Evolutionary conservation across 192 early-diverging fungal genomes (phyloP), one percentile per base, ranked within the genome.

Genomic region (Geosiphon pyriformis): DNA sequence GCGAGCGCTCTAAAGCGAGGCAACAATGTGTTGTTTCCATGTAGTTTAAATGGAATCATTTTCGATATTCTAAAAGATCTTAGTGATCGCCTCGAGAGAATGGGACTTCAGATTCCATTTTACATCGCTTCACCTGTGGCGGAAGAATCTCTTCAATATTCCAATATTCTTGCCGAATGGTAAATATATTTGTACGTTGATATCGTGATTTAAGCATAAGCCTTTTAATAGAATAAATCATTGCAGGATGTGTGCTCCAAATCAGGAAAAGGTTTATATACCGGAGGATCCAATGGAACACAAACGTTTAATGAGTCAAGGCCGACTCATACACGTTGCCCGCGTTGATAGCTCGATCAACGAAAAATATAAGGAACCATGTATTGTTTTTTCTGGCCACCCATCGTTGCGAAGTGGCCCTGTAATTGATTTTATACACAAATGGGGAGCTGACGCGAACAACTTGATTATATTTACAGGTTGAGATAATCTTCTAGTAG

Each of bases 111-210:
- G 11, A 66, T 86, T 7, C 86, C 86, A 22, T 81, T 92, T 23
- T 82, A 88, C 53, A 77, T 91, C 59, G 76, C 89, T 3, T 90
- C 87, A 3, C 88, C 91, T 0, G 79, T 92, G 7, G 91, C 90
- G 1, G 83, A 92, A 51, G 83, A 80, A 32, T 84, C 89, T 0
- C 73, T 94, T 10, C 83, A 91, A 67, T 86, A 88, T 72, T 87
- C 90, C 22, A 91, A 87, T 70, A 92, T 94, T 60, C 80, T 84
- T 70, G 89, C 89, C 20, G 90, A 94, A 84, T 94, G 92, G 92
- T 88, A 78, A 34, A 58, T 42, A 20, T 35, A 4, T 2, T 8
- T 65, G 31, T 3, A 58, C 29, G 33, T 20, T 20, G n/a, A 47
- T 61, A 55, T 8, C 31, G 31, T 59, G 17, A 25, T 15, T 25